Evolutionary conservation across 106 monocot species (phyloP).

Genomic region (Phalaenopsis equestris): DNA sequence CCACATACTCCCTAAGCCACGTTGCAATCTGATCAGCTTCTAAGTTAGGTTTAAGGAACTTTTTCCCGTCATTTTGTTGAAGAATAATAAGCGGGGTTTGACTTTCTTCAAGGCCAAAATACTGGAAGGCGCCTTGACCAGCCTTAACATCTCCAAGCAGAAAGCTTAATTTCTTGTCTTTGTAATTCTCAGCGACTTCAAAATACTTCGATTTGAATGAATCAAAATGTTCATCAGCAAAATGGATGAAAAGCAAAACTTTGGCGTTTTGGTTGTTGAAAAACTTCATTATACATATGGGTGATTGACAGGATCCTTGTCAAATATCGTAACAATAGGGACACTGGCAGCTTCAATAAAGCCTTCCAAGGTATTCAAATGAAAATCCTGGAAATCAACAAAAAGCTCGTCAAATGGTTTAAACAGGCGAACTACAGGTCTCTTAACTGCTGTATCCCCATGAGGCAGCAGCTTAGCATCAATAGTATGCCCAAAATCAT

Average conservation of each 20-base stretch:
- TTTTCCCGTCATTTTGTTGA: conserved; percentile 46
- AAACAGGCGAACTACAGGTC: conserved; percentile 63
- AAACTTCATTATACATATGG: conserved; percentile 68
- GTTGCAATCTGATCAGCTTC: conserved; percentile 52
- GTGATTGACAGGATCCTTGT: conserved; percentile 66
- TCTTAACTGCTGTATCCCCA: conserved; percentile 43
- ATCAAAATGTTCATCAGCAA: conserved; percentile 41
- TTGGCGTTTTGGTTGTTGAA: conserved; percentile 64
- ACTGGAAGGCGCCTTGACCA: conserved; percentile 74
- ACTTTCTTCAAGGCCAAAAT: conserved; percentile 65
- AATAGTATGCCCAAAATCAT: conserved; percentile 70
- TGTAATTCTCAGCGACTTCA: conserved; percentile 50
- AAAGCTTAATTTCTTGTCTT: conserved; percentile 53
- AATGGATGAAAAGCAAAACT: conserved; percentile 79
- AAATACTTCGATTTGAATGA: conserved; percentile 53
- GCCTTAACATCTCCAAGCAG: conserved; percentile 78
- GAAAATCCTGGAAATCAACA: conserved; percentile 80
- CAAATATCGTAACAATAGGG: conserved; percentile 55
- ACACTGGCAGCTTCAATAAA: conserved; percentile 60
- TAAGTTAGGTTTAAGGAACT: conserved; percentile 66
- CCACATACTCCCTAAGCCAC: conserved; percentile 70
- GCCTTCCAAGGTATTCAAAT: conserved; percentile 55
- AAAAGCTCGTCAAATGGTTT: conserved; percentile 92
- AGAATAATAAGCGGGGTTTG: conserved; percentile 69
- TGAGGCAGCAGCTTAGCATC: conserved; percentile 76